phyloP scores from a whole-genome alignment of 805 yeast genomes.

The Hanseniaspora hatyaiensis region DNA sequence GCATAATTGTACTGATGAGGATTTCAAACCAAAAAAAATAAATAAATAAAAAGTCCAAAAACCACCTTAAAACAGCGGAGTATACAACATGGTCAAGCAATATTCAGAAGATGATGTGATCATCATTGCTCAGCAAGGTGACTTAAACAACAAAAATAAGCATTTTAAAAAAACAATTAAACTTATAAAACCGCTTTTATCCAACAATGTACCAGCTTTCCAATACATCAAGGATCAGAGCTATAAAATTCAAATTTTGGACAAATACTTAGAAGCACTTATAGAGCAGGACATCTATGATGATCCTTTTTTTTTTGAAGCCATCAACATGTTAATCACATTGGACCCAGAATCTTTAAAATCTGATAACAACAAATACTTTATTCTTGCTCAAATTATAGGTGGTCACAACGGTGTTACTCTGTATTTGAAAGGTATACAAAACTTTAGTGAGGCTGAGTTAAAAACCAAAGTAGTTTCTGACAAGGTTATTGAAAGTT shows the following conservation, averaged over 20 bases:
- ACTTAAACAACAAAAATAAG: conserved; percentile 17
- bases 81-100: background rate
- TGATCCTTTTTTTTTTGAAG: conserved; percentile 32
- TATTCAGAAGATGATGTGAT: conserved; percentile 4
- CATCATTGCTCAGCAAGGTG: conserved; percentile 18
- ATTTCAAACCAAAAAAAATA: too few relatives aligned
- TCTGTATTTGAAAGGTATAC: conserved; percentile 52
- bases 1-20: too few relatives aligned
- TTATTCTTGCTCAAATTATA: conserved; percentile 80
- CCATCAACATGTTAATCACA: conserved; percentile 48
- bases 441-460: too few relatives aligned
- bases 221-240: background rate
- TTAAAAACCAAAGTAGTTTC: conserved; percentile 33
- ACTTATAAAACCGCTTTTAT: conserved; percentile 22
- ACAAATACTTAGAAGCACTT: conserved; percentile 4
- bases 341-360: conserved; percentile 52
- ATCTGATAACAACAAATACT: conserved; percentile 67
- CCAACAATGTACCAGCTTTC: background rate
- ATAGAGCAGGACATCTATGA: conserved; percentile 9
- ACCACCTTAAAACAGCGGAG: background rate
- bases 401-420: conserved; percentile 70
- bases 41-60: too few relatives aligned
- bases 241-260: background rate
- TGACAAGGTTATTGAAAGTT: conserved; percentile 60
- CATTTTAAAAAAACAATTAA: conserved; percentile 24